Evolutionary conservation across 2,329 filamentous ascomycete species (phyloP).

Genomic region (Penicillium sp.): DNA sequence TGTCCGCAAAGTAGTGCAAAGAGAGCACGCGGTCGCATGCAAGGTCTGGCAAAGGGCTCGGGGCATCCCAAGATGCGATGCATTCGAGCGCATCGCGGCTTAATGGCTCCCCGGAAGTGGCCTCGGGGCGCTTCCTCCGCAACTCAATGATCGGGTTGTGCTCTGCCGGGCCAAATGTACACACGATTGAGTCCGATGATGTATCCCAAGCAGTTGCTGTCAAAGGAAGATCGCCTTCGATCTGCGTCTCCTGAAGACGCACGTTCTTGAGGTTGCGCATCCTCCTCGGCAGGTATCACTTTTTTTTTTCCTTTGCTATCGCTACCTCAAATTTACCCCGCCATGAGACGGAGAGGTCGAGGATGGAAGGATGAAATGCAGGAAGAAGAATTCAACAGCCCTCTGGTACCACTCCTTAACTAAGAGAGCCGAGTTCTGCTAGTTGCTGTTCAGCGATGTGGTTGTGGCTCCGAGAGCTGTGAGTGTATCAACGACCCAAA

Average conservation of each 20-base stretch:
- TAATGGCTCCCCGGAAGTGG: slow-evolving; percentile 43
- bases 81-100: slow-evolving; percentile 44
- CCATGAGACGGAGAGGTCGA: slow-evolving; percentile 32
- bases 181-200: slow-evolving; percentile 73
- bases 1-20: slow-evolving; percentile 84
- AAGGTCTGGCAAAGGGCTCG: slow-evolving; percentile 75
- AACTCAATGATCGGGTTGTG: slow-evolving; percentile 73
- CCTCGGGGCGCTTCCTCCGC: slow-evolving; percentile 49
- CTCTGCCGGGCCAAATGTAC: slow-evolving; percentile 78
- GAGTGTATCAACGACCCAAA: slow-evolving; percentile 34
- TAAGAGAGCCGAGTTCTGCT: not conserved
- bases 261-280: slow-evolving; percentile 92
- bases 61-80: slow-evolving; percentile 87
- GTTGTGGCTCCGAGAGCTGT: slow-evolving; percentile 22
- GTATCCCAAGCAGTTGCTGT: slow-evolving; percentile 86
- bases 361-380: not conserved
- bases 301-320: slow-evolving; percentile 23
- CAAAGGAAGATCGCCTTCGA: slow-evolving; percentile 62
- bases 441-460: slow-evolving; percentile 5
- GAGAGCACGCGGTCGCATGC: slow-evolving; percentile 72
- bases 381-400: not conserved
- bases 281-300: slow-evolving; percentile 32
- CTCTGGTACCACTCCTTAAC: not conserved
- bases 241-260: slow-evolving; percentile 65
- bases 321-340: slow-evolving; percentile 33